These are phyloP conservation scores for Ogataea corticis DNA, from an alignment of 805 yeast species.

Conservation along the genomic window DNA sequence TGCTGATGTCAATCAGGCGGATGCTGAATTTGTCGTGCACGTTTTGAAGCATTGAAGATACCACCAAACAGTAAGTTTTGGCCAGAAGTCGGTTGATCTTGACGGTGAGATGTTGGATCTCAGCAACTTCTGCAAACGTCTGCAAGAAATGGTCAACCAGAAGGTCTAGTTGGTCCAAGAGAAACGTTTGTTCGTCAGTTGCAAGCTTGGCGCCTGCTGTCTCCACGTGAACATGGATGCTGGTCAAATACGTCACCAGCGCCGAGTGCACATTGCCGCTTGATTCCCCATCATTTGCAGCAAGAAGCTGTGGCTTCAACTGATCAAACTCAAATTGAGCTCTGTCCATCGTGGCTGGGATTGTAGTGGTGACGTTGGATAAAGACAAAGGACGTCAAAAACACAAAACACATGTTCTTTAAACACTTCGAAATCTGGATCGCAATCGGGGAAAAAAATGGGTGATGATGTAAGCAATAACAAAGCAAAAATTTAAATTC, in stretches of 20 bases:
- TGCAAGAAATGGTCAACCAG: slow-evolving; percentile 23
- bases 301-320: slow-evolving; percentile 19
- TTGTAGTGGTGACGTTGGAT: background rate
- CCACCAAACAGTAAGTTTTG: slow-evolving; percentile 20
- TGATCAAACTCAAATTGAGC: slow-evolving; percentile 16
- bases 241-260: slow-evolving; percentile 20
- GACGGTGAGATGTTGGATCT: slow-evolving; percentile 26
- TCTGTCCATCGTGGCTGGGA: slow-evolving; percentile 12
- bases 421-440: no score
- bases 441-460: no score
- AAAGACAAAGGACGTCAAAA: background rate
- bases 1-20: slow-evolving; percentile 32
- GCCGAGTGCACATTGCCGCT: slow-evolving; percentile 14
- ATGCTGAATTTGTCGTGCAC: slow-evolving; percentile 36
- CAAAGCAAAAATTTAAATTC: no score
- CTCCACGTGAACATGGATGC: slow-evolving; percentile 14
- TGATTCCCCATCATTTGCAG: slow-evolving; percentile 16
- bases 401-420: slow-evolving; percentile 7
- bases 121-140: slow-evolving; percentile 23
- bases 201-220: slow-evolving; percentile 1
- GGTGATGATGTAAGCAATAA: background rate
- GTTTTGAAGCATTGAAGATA: slow-evolving; percentile 30
- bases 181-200: slow-evolving; percentile 24
- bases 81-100: slow-evolving; percentile 28
- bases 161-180: slow-evolving; percentile 25